These are phyloP conservation scores for Acacia concinna DNA, from an alignment of 331 rosid species.

Conservation along the genomic window DNA sequence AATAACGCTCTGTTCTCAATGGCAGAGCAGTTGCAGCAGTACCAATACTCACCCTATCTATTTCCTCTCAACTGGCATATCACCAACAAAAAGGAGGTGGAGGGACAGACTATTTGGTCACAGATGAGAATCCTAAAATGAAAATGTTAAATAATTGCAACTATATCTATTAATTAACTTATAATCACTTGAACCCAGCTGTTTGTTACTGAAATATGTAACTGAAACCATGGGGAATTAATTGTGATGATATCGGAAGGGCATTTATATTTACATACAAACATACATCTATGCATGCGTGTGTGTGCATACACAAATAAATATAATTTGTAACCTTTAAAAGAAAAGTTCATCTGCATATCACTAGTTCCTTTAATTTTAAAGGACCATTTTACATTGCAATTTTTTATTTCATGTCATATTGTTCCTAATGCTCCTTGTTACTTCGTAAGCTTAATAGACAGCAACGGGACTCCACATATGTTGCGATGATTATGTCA, in stretches of 20 bases:
- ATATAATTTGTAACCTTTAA: background rate
- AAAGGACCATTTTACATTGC: background rate
- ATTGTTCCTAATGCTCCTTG: background rate
- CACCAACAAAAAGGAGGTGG: background rate
- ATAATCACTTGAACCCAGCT: background rate
- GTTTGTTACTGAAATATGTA: background rate
- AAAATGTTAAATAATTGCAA: background rate
- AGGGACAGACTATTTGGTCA: background rate
- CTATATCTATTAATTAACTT: background rate
- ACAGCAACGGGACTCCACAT: background rate
- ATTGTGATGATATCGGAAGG: background rate
- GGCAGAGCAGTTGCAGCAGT: background rate
- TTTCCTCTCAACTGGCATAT: background rate
- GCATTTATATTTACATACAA: background rate
- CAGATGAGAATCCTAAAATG: slow-evolving; percentile 6
- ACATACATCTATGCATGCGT: background rate
- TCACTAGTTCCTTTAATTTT: background rate
- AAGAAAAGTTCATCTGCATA: background rate
- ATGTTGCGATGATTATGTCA: background rate
- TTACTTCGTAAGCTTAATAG: background rate
- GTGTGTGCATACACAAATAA: background rate
- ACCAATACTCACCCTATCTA: background rate
- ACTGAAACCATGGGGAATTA: background rate
- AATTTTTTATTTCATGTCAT: background rate
- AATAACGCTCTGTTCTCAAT: background rate